A percentile compares a stretch with the other conserved stretches of the same genome.
Conservation (phyloP, 495 filamentous ascomycete genomes). For the Neurospora cerealis region DNA sequence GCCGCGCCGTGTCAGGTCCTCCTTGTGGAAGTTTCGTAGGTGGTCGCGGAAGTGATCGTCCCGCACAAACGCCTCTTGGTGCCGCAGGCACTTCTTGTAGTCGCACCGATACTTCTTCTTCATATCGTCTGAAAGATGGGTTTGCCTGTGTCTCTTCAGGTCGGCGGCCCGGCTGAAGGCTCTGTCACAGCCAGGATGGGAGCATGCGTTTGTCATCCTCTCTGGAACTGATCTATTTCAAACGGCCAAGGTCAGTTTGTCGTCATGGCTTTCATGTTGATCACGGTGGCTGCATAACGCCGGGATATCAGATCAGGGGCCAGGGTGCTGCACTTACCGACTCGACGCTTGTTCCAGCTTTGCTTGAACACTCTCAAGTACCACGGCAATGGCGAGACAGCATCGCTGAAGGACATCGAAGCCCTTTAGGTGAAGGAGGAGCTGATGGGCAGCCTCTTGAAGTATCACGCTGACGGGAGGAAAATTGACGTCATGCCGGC, state of each 20-base stretch:
- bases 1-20: conserved; percentile 34
- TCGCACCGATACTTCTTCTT: conserved; percentile 33
- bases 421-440: conserved; percentile 6
- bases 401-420: conserved; percentile 4
- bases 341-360: background rate
- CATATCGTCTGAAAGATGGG: conserved; percentile 23
- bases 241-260: background rate
- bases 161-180: conserved; percentile 38
- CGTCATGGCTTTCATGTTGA: background rate
- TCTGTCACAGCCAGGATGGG: conserved; percentile 18
- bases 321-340: background rate
- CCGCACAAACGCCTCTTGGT: conserved; percentile 27
- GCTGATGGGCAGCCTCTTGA: conserved; percentile 14
- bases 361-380: background rate
- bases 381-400: conserved; percentile 3
- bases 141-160: conserved; percentile 33
- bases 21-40: conserved; percentile 37
- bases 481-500: background rate
- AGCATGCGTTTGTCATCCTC: conserved; percentile 16
- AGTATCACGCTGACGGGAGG: background rate
- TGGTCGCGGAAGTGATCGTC: conserved; percentile 42
- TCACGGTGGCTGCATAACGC: background rate
- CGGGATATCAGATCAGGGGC: background rate
- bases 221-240: background rate
- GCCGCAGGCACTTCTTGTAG: conserved; percentile 29